phyloP scores from a whole-genome alignment of 1,284 basidiomycete species.

The Ustilago curta region DNA sequence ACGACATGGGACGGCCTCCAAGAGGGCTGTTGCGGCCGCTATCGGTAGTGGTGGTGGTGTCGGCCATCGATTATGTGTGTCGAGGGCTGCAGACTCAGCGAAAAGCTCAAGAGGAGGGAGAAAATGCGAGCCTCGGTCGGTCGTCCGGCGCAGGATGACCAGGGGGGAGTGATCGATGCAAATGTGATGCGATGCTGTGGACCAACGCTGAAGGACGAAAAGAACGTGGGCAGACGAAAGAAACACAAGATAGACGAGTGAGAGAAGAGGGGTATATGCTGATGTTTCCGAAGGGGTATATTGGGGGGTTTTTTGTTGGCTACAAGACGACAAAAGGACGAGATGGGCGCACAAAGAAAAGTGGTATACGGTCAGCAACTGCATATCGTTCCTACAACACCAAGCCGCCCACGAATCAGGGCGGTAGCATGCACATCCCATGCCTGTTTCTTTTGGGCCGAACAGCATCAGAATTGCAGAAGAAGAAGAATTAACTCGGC shows the following conservation, averaged over 20 bases:
- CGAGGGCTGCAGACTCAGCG: no score
- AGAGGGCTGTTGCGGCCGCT: conserved; percentile 2
- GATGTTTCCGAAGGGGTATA: conserved; percentile 1
- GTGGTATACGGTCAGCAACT: no score
- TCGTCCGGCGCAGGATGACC: background rate
- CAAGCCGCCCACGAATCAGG: background rate
- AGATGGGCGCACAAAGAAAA: background rate
- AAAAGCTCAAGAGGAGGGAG: background rate
- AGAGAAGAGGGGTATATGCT: conserved; percentile 11
- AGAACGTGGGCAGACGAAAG: no score
- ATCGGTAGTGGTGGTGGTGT: background rate
- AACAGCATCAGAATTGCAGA: conserved; percentile 54
- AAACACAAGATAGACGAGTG: background rate
- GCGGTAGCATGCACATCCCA: background rate
- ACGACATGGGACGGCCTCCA: conserved; percentile 28
- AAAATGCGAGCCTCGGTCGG: background rate
- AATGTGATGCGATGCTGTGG: background rate
- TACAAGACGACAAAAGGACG: conserved; percentile 1
- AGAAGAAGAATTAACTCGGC: conserved; percentile 55
- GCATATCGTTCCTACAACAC: no score
- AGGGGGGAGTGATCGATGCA: no score
- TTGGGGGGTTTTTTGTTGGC: background rate
- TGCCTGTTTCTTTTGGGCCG: no score
- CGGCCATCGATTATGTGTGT: background rate
- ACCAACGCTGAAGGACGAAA: no score